Evolutionary conservation across 1,284 basidiomycete species (phyloP).

Genomic region (Athelia psychrophila): DNA sequence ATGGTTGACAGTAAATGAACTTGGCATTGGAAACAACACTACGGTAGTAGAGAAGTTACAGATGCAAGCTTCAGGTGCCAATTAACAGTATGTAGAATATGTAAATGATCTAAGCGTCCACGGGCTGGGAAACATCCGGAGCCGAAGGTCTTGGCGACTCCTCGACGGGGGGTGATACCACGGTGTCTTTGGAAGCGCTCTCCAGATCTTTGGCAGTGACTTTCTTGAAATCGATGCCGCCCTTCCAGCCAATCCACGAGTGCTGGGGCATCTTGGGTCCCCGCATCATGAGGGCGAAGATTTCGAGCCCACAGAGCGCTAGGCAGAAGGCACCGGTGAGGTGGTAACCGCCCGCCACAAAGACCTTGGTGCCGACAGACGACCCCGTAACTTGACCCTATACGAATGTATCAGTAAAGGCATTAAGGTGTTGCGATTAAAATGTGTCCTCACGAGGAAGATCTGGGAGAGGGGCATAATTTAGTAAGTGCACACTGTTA

Average conservation of each 20-base stretch:
- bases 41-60: no score
- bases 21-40: no score
- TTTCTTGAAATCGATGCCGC: no score
- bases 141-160: no score
- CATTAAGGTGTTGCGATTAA: conserved; percentile 1
- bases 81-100: no score
- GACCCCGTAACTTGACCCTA: conserved; percentile 34
- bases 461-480: conserved; percentile 10
- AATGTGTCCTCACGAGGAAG: conserved; percentile 14
- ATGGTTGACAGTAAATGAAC: no score
- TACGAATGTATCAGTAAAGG: conserved; percentile 53
- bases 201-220: no score
- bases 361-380: conserved; percentile 34
- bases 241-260: conserved; percentile 21
- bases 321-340: conserved; percentile 30
- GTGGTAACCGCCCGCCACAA: conserved; percentile 34
- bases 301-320: conserved; percentile 26
- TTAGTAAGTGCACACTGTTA: not conserved
- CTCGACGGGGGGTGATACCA: no score
- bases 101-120: no score
- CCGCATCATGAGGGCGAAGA: conserved; percentile 17
- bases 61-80: no score
- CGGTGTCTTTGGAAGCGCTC: no score
- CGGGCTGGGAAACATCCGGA: no score
- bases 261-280: conserved; percentile 19